Base-by-base conservation (phyloP, 768 basidiomycete genomes). In the Termitomyces titanicus region DNA sequence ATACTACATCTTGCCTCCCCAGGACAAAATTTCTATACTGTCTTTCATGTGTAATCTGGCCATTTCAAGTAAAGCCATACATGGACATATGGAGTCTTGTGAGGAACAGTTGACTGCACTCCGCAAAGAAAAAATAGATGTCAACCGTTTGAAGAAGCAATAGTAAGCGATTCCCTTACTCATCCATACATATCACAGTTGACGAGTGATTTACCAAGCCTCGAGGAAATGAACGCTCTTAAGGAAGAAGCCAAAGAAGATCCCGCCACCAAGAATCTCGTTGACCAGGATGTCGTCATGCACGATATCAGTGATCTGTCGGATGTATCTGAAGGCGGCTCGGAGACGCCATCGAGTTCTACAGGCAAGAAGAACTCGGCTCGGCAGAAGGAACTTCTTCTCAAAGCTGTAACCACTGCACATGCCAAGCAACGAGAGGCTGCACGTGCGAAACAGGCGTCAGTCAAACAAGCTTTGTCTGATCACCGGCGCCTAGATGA, bases 81-180 rank as follows among this genome's bases (percentile, higher is more conserved):
- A 94, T 65, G 71, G 80, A 5, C 90, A 92, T 63, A 89, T 98
- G 83, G 97, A 99, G 64, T 81, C 84, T 43, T 92, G 91, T 63
- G 94, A 95, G 65, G 83, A 89, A 62, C 86, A 89, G 60, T 70
- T 99, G 58, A 98, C 97, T 9, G 92, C 94, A 25, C 76, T 97
- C 33, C 75, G 97, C 59, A 99, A 98, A 72, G 92, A 96, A 70
- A 91, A 95, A 70, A 94, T 95, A 31, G 97, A 98, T 59, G 85
- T 94, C 57, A 97, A 97, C 72, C 81, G 95, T 56, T 77, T 87
- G 64, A 89, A 89, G 73, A 95, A 92, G 70, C 85, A 88, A 66
- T 80, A 86, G 95, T 96, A 69, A 74, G 94, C 81, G 9, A 18
- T 52, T 33, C 18, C 45, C 17, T 24, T 37, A 17, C n/a, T 31